Percentiles rank a stretch among this genome's conserved stretches.
phyloP scores from a whole-genome alignment of 805 yeast species.

The Cyberlindnera meyerae region DNA sequence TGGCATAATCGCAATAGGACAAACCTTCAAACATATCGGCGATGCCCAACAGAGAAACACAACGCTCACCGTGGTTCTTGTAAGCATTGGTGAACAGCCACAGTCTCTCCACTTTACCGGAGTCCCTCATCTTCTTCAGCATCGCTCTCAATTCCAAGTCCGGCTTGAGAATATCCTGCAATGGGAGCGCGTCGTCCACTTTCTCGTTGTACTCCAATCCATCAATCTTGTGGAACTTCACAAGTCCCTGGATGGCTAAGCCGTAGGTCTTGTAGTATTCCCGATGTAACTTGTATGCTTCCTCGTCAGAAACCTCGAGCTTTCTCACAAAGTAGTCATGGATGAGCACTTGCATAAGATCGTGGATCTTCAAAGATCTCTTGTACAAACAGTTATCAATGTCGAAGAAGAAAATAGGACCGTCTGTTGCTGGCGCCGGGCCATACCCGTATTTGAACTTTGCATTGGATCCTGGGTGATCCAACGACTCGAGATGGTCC shows the following conservation, averaged over 20 bases:
- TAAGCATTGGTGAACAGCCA: conserved; percentile 97
- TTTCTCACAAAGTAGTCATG: conserved; percentile 71
- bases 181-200: conserved; percentile 90
- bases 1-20: conserved; percentile 79
- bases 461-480: conserved; percentile 31
- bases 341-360: conserved; percentile 81
- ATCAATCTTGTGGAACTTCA: conserved; percentile 59
- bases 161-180: conserved; percentile 71
- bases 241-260: conserved; percentile 86
- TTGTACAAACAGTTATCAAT: conserved; percentile 89
- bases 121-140: conserved; percentile 38
- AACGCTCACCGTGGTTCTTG: conserved; percentile 82
- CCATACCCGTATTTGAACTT: conserved; percentile 26
- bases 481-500: conserved; percentile 29
- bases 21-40: conserved; percentile 95
- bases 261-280: conserved; percentile 85
- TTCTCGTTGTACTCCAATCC: conserved; percentile 83
- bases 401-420: conserved; percentile 70
- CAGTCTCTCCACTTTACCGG: conserved; percentile 58
- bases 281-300: conserved; percentile 67
- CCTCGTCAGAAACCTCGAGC: conserved; percentile 59
- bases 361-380: conserved; percentile 71
- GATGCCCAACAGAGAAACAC: conserved; percentile 70
- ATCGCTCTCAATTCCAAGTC: conserved; percentile 48
- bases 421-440: conserved; percentile 26